Evolutionary conservation across 768 basidiomycete genomes (phyloP).

Genomic region (Postia placenta): DNA sequence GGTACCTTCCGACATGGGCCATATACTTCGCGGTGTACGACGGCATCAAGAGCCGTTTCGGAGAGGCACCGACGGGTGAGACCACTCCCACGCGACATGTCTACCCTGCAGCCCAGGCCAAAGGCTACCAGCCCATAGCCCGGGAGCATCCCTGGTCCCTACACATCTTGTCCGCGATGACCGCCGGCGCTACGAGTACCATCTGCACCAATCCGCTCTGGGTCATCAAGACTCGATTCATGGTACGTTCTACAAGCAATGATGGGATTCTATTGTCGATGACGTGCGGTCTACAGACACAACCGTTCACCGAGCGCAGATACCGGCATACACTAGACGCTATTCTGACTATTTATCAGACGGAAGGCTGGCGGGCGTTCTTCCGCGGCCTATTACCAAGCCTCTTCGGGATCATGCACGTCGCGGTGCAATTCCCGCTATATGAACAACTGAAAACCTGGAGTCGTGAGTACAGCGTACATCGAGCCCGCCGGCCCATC

Average conservation of each 20-base stretch:
- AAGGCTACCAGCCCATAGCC: constrained; percentile 77
- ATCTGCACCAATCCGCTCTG: constrained; percentile 93
- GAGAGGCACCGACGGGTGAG: constrained; percentile 51
- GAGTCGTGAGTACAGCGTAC: constrained; percentile 70
- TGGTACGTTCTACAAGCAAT: constrained; percentile 56
- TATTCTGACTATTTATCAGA: constrained; percentile 80
- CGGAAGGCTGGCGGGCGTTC: constrained; percentile 84
- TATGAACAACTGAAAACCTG: constrained; percentile 89
- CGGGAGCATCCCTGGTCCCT: constrained; percentile 81
- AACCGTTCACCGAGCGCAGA: constrained; percentile 67
- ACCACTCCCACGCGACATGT: constrained; percentile 37
- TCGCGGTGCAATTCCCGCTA: constrained; percentile 95
- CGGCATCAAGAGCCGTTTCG: constrained; percentile 81
- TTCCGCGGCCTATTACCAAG: constrained; percentile 94
- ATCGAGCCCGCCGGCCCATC: no score
- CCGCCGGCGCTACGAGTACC: constrained; percentile 89
- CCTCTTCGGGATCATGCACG: constrained; percentile 87
- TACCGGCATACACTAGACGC: constrained; percentile 92
- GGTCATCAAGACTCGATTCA: constrained; percentile 99
- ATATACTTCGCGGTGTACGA: constrained; percentile 99
- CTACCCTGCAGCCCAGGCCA: constrained; percentile 79
- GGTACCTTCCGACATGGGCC: constrained; percentile 98
- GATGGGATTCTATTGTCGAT: no score
- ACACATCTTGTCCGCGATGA: constrained; percentile 94
- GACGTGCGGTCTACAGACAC: constrained; percentile 55